These are phyloP conservation scores for Fusarium ambrosium DNA, from an alignment of 2,329 filamentous ascomycete genomes.

Conservation along the genomic window DNA sequence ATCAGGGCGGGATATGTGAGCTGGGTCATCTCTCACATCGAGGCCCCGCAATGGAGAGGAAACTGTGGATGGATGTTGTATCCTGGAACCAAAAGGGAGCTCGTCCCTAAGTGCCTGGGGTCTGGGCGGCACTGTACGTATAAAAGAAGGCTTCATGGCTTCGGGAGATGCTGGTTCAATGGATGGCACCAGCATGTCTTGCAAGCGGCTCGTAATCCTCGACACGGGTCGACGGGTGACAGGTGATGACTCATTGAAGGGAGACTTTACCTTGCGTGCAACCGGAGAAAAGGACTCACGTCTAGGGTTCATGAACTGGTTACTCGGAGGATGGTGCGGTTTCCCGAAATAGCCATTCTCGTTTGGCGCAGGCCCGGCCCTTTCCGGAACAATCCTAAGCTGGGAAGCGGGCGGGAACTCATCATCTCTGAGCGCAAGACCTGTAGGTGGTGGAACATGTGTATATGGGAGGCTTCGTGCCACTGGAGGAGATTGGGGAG, in stretches of 20 bases:
- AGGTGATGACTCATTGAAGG: conserved; percentile 36
- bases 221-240: conserved; percentile 39
- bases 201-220: conserved; percentile 39
- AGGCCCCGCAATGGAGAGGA: conserved; percentile 38
- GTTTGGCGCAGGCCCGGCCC: conserved; percentile 40
- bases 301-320: conserved; percentile 32
- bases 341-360: conserved; percentile 49
- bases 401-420: conserved; percentile 37
- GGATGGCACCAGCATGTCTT: conserved; percentile 62
- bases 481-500: conserved; percentile 32
- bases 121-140: conserved; percentile 51
- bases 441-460: conserved; percentile 20
- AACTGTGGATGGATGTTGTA: conserved; percentile 40
- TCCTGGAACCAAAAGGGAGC: conserved; percentile 30
- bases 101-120: conserved; percentile 40
- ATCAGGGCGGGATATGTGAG: conserved; percentile 32
- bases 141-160: conserved; percentile 52
- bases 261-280: conserved; percentile 47
- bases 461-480: conserved; percentile 20
- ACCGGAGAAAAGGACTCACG: conserved; percentile 39
- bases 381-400: conserved; percentile 34
- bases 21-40: conserved; percentile 31
- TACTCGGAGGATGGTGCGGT: conserved; percentile 31
- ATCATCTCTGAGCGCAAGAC: conserved; percentile 22
- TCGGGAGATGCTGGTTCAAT: conserved; percentile 60